Conservation (phyloP, 1,284 basidiomycete genomes). For the Apiotrichum montevideense region DNA sequence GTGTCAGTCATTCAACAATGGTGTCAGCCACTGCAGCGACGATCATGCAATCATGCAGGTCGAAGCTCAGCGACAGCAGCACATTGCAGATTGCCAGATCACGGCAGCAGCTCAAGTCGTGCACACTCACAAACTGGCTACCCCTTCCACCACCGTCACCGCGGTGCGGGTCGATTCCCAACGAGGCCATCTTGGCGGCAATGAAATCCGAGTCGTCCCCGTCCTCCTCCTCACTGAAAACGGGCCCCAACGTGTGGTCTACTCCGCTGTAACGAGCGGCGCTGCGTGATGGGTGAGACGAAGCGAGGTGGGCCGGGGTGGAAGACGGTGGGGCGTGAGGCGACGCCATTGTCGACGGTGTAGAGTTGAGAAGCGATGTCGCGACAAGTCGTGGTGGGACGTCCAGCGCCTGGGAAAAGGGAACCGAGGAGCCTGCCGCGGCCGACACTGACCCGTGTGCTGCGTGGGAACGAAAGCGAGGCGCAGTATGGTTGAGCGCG, state of each 20-base stretch:
- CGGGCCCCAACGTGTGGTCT: constrained; percentile 39
- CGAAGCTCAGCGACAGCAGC: no score
- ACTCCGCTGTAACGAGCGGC: constrained; percentile 22
- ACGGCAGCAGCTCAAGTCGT: neutral
- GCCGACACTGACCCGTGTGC: neutral
- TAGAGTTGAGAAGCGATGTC: constrained; percentile 4
- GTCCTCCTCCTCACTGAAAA: constrained; percentile 41
- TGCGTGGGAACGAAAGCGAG: constrained; percentile 13
- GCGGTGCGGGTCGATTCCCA: constrained; percentile 27
- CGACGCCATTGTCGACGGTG: constrained; percentile 8
- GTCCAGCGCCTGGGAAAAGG: constrained; percentile 9
- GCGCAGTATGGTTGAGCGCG: constrained; percentile 17
- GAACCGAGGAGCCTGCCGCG: neutral
- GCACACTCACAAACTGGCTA: neutral
- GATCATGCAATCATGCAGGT: no score
- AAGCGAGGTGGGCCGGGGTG: constrained; percentile 8
- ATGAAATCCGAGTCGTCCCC: constrained; percentile 41
- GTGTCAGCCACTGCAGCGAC: no score
- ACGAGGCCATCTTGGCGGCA: constrained; percentile 34
- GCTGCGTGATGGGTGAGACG: constrained; percentile 7
- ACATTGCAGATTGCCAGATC: no score
- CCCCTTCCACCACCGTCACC: neutral
- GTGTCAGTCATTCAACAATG: no score
- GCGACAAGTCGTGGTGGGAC: constrained; percentile 13
- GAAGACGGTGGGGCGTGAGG: constrained; percentile 13